Evolutionary conservation across 2,329 filamentous ascomycete species (phyloP).

Genomic region (Verticillium dahliae): DNA sequence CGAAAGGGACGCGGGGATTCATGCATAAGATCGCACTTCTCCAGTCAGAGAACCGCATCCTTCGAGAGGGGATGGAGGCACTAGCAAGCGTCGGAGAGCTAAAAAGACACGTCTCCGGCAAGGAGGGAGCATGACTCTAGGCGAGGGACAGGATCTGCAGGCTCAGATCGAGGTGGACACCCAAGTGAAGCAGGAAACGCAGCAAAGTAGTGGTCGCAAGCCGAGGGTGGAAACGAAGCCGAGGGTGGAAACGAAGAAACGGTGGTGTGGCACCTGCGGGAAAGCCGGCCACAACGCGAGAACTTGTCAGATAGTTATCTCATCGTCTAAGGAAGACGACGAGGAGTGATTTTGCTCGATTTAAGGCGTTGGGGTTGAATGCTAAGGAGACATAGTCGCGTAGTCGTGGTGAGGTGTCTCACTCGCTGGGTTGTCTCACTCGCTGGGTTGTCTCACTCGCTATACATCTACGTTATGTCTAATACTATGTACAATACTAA

Average conservation of each 20-base stretch:
- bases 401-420: too few species aligned
- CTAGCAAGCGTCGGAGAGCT: not conserved
- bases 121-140: not conserved
- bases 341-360: too few species aligned
- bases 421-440: too few species aligned
- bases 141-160: not conserved
- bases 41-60: not conserved
- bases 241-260: not conserved
- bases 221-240: not conserved
- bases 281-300: not conserved
- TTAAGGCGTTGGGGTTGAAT: too few species aligned
- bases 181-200: not conserved
- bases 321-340: too few species aligned
- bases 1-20: slow-evolving; percentile 1
- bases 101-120: not conserved
- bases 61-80: not conserved
- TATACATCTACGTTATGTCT: too few species aligned
- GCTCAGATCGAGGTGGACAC: not conserved
- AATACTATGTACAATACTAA: not conserved
- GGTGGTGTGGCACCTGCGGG: not conserved
- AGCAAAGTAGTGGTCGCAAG: not conserved
- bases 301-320: not conserved
- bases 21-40: not conserved
- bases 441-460: too few species aligned
- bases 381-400: too few species aligned